Evolutionary conservation across 2,329 filamentous ascomycete genomes (phyloP).

Genomic region (Ceratocystis colombiana): DNA sequence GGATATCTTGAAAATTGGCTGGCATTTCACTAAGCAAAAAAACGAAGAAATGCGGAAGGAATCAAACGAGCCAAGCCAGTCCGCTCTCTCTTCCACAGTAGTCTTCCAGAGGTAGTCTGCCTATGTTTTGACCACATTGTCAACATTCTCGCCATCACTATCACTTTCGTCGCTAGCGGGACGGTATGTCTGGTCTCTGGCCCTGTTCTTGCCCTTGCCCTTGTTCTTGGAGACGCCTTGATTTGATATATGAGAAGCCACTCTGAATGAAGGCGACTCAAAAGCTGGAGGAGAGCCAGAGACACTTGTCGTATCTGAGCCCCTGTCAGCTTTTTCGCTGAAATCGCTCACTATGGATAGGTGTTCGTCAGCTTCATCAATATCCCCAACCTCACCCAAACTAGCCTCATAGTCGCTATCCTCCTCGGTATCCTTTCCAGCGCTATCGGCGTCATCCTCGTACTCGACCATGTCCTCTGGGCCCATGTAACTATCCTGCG

Average conservation of each 20-base stretch:
- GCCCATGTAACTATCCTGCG: neutral
- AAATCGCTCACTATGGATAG: neutral
- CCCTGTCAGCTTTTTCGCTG: neutral
- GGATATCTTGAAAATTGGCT: no score
- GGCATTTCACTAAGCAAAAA: no score
- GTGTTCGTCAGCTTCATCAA: conserved; percentile 5
- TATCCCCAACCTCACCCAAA: neutral
- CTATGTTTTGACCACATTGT: neutral
- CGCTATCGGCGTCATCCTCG: conserved; percentile 15
- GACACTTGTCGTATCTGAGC: neutral
- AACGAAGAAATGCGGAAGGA: no score
- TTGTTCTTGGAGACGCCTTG: neutral
- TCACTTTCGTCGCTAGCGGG: neutral
- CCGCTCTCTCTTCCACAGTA: no score
- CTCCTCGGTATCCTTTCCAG: neutral
- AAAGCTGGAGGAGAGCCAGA: neutral
- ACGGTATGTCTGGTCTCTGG: neutral
- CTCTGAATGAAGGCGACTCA: neutral
- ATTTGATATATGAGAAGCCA: neutral
- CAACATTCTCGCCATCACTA: neutral
- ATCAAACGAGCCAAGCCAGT: no score
- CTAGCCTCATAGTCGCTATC: neutral
- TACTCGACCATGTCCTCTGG: conserved; percentile 9
- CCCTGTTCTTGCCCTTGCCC: neutral
- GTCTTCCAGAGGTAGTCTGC: no score